Evolutionary conservation across 345 rosid species (phyloP).

Genomic region (Erodium maritimum): DNA sequence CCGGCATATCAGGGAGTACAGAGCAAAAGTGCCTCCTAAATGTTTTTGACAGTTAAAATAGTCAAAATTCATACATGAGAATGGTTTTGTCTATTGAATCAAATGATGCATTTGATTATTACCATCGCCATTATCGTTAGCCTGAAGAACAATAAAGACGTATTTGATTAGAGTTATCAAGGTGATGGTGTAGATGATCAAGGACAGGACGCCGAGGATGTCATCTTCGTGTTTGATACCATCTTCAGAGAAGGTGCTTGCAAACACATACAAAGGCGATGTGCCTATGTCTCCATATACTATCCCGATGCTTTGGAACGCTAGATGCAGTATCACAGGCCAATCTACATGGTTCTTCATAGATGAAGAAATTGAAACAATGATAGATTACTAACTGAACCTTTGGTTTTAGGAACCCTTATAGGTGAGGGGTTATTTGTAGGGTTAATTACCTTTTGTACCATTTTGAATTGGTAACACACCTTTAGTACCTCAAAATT

Average conservation of each 20-base stretch:
- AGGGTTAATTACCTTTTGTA: too few relatives aligned
- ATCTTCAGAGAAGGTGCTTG: constrained; percentile 16
- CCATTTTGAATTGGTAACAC: too few relatives aligned
- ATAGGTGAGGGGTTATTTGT: too few relatives aligned
- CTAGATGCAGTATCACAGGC: constrained; percentile 30
- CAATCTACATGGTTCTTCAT: constrained; percentile 10
- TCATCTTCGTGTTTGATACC: constrained; percentile 38
- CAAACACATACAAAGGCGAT: constrained; percentile 43
- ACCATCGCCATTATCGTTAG: constrained; percentile 56
- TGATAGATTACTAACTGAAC: background rate
- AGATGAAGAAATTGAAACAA: background rate
- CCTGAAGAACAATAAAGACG: constrained; percentile 37
- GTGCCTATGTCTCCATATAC: constrained; percentile 56
- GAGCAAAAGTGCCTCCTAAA: constrained; percentile 44
- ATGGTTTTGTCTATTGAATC: too few relatives aligned
- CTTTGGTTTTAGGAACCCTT: too few relatives aligned
- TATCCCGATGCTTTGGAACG: constrained; percentile 51
- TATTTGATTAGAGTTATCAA: constrained; percentile 43
- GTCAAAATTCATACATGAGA: too few relatives aligned
- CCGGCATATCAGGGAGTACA: constrained; percentile 41
- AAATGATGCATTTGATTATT: background rate
- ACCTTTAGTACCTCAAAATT: too few relatives aligned
- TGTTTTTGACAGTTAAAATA: too few relatives aligned
- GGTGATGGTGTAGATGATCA: constrained; percentile 43
- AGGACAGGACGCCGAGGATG: constrained; percentile 40